phyloP scores from a whole-genome alignment of 768 basidiomycete species.

The Mycena haematopus region DNA sequence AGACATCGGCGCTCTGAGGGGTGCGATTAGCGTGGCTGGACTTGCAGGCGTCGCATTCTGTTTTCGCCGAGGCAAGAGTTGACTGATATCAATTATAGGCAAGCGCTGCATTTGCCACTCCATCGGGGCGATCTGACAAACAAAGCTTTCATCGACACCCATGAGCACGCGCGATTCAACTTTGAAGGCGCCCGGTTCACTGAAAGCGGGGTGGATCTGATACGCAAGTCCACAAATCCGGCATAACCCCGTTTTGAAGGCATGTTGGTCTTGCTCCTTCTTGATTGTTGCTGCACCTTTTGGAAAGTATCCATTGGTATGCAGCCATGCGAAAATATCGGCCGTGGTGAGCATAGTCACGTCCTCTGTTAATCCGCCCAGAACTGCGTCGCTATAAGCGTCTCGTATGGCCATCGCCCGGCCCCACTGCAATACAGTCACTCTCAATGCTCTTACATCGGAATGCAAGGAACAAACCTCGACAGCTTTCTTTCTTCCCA shows the following conservation, averaged over 20 bases:
- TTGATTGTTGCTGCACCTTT: constrained; percentile 13
- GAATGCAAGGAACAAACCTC: constrained; percentile 42
- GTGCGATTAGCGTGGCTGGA: constrained; percentile 1
- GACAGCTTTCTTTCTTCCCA: constrained; percentile 58
- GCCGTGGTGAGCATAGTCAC: constrained; percentile 44
- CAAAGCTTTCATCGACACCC: constrained; percentile 10
- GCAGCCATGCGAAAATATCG: constrained; percentile 55
- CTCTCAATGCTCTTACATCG: background rate
- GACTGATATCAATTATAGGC: constrained; percentile 39
- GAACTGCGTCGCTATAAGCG: constrained; percentile 41
- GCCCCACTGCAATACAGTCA: constrained; percentile 46
- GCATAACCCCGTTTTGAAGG: constrained; percentile 37
- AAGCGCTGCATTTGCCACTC: constrained; percentile 35
- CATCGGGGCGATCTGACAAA: constrained; percentile 36
- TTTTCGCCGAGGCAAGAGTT: constrained; percentile 9
- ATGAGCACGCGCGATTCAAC: constrained; percentile 8
- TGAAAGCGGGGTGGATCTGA: constrained; percentile 30
- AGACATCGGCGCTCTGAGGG: background rate
- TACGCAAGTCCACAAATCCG: constrained; percentile 40
- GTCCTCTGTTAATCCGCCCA: constrained; percentile 23
- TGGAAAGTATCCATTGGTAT: constrained; percentile 47
- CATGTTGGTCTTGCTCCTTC: constrained; percentile 21
- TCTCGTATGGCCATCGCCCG: constrained; percentile 52
- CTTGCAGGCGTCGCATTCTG: background rate
- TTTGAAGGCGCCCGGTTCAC: constrained; percentile 13